These are phyloP conservation scores for Penicillium brevicompactum DNA, from an alignment of 2,329 filamentous ascomycete genomes.

Conservation along the genomic window DNA sequence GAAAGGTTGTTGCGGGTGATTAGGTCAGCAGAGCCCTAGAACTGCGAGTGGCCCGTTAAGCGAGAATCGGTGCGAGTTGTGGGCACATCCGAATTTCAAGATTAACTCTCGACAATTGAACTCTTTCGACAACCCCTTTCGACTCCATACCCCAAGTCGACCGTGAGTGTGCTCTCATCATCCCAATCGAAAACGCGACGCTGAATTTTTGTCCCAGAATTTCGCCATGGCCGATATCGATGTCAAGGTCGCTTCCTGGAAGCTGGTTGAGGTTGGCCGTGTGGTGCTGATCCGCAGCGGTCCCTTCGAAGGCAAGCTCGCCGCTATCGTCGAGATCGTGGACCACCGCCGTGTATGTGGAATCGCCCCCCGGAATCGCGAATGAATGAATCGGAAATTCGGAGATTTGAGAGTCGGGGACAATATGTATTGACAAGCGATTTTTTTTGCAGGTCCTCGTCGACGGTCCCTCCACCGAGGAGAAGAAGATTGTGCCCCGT, in stretches of 20 bases:
- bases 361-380: slow-evolving; percentile 12
- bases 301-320: slow-evolving; percentile 81
- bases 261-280: slow-evolving; percentile 97
- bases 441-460: slow-evolving; percentile 74
- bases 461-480: slow-evolving; percentile 85
- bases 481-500: slow-evolving; percentile 79
- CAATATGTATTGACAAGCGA: slow-evolving; percentile 22
- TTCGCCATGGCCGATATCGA: slow-evolving; percentile 80
- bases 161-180: slow-evolving; percentile 38
- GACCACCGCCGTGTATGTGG: slow-evolving; percentile 98
- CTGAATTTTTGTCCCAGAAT: slow-evolving; percentile 51
- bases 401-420: slow-evolving; percentile 6
- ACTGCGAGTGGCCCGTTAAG: slow-evolving; percentile 42
- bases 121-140: slow-evolving; percentile 36
- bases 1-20: slow-evolving; percentile 17
- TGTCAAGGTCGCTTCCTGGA: slow-evolving; percentile 83
- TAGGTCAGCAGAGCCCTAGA: slow-evolving; percentile 39
- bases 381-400: slow-evolving; percentile 8
- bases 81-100: slow-evolving; percentile 46
- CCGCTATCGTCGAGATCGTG: slow-evolving; percentile 97
- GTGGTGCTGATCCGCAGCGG: slow-evolving; percentile 88
- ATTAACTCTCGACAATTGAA: slow-evolving; percentile 38
- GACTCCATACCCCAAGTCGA: slow-evolving; percentile 44
- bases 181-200: slow-evolving; percentile 15
- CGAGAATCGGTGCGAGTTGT: slow-evolving; percentile 38